A percentile compares a stretch with the other conserved stretches of the same genome.
phyloP scores from a whole-genome alignment of 2,329 filamentous ascomycete species.

The Fusarium proliferatum region DNA sequence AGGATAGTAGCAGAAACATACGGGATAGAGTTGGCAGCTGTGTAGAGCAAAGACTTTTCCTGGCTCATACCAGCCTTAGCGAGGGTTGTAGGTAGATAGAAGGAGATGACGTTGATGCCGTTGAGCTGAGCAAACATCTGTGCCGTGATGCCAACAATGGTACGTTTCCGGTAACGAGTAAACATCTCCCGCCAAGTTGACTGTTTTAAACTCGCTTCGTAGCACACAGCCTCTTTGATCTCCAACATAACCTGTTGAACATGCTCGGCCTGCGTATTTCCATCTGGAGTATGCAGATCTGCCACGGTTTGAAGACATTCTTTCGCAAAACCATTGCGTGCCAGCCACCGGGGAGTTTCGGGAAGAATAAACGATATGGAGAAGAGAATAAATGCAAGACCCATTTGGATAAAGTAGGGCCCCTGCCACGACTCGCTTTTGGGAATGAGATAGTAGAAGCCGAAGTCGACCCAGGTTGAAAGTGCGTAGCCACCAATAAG shows the following conservation, averaged over 20 bases:
- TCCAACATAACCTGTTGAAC: not conserved
- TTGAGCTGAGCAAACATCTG: not conserved
- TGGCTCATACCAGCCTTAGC: not conserved
- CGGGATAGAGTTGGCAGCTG: not conserved
- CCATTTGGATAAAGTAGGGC: not conserved
- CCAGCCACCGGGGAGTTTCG: not conserved
- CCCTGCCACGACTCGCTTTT: not conserved
- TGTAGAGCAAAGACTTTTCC: not conserved
- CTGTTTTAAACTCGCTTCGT: not conserved
- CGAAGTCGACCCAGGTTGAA: not conserved
- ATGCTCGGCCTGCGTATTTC: not conserved
- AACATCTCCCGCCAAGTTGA: constrained; percentile 51
- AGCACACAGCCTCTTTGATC: not conserved
- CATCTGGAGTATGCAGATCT: not conserved
- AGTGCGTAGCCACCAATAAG: not conserved
- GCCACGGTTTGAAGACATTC: not conserved
- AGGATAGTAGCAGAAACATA: not conserved
- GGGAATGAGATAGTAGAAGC: not conserved
- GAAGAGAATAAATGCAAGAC: not conserved
- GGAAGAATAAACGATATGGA: not conserved
- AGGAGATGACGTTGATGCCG: not conserved
- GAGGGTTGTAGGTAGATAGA: not conserved
- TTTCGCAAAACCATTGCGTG: not conserved
- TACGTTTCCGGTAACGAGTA: constrained; percentile 52
- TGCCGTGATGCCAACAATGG: not conserved